Conservation (phyloP, 305 asterid species). For the Stenogyne calaminthoides region DNA sequence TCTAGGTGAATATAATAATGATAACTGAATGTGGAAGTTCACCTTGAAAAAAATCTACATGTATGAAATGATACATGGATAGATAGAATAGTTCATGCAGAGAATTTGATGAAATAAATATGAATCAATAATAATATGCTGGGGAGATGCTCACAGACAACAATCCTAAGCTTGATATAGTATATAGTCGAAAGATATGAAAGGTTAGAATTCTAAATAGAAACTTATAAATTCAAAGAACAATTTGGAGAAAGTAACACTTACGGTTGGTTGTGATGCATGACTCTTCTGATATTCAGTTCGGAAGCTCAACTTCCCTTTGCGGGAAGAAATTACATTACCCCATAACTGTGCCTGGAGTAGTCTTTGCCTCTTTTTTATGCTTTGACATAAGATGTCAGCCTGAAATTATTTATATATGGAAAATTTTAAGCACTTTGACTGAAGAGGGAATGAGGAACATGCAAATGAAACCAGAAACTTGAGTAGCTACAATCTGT, state of each 20-base stretch:
- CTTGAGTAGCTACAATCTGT: constrained; percentile 4
- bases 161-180: constrained; percentile 15
- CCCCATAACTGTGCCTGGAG: constrained; percentile 71
- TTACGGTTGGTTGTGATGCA: constrained; percentile 72
- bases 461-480: constrained; percentile 14
- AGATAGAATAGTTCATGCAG: background rate
- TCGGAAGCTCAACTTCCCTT: constrained; percentile 63
- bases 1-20: background rate
- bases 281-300: constrained; percentile 58
- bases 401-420: constrained; percentile 41
- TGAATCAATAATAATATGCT: background rate
- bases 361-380: constrained; percentile 44
- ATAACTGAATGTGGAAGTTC: background rate
- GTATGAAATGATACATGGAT: background rate
- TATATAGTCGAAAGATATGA: background rate
- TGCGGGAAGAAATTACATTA: constrained; percentile 48
- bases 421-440: background rate
- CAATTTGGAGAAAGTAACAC: constrained; percentile 3
- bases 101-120: background rate
- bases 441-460: background rate
- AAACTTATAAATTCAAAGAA: background rate
- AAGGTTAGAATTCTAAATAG: background rate
- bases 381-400: constrained; percentile 28
- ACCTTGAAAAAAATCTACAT: background rate
- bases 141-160: background rate